Percentiles rank a stretch among this genome's conserved stretches.
phyloP scores from a whole-genome alignment of 176 grass and related monocot genomes.

The Triticum timopheevii region DNA sequence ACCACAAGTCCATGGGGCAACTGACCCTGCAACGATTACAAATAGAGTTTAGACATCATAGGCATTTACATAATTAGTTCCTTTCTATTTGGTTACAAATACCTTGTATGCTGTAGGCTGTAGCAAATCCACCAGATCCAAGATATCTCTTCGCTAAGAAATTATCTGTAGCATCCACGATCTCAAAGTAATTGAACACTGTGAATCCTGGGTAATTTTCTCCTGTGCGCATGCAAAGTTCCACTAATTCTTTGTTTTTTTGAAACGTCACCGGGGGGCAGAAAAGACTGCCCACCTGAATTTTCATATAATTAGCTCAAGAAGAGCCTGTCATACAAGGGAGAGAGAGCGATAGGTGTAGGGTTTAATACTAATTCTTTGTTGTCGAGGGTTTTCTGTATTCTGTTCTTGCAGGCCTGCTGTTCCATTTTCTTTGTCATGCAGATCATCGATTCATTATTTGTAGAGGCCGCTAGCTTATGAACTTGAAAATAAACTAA shows the following conservation, averaged over 20 bases:
- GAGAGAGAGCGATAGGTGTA: no score
- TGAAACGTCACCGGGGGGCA: no score
- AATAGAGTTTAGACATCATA: background rate
- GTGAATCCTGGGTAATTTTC: constrained; percentile 21
- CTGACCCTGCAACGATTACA: constrained; percentile 9
- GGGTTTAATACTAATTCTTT: background rate
- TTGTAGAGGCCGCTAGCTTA: no score
- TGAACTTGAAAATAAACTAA: no score
- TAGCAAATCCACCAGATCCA: constrained; percentile 29
- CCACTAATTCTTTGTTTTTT: background rate
- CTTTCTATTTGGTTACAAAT: background rate
- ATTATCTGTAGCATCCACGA: constrained; percentile 34
- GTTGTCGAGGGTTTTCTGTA: background rate
- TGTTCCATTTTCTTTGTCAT: background rate
- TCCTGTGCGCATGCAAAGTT: constrained; percentile 22
- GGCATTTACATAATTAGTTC: background rate
- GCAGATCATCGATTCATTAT: no score
- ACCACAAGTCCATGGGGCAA: constrained; percentile 23
- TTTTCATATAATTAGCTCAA: no score
- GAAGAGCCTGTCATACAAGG: no score
- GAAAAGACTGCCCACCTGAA: no score
- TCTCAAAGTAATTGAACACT: constrained; percentile 28
- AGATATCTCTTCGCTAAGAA: constrained; percentile 10
- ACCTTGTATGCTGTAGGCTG: background rate
- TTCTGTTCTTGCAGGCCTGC: constrained; percentile 23